A percentile compares a stretch with the other conserved stretches of the same genome.
phyloP scores from a whole-genome alignment of 2,329 filamentous ascomycete species.

The Apiospora malaysiana region DNA sequence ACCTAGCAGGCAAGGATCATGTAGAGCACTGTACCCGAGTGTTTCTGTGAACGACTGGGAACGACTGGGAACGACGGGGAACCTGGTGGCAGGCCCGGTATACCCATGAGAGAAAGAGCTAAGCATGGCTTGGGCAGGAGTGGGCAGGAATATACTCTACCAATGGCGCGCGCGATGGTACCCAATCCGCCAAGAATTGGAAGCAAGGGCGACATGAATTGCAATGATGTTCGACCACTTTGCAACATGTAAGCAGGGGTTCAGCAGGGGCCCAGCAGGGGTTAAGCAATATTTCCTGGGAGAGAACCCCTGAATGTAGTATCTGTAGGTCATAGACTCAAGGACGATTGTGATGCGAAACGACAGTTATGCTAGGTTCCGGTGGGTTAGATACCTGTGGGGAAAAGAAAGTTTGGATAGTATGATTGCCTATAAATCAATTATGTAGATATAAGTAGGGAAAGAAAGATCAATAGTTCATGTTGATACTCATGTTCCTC shows the following conservation, averaged over 20 bases:
- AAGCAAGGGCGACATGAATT: not conserved
- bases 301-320: not conserved
- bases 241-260: not conserved
- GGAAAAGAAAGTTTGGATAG: not conserved
- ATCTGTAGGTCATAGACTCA: not conserved
- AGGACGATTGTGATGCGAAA: not conserved
- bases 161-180: not conserved
- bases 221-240: not conserved
- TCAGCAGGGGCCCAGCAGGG: not conserved
- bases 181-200: not conserved
- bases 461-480: no score
- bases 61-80: no score
- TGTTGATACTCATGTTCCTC: not conserved
- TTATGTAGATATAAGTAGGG: no score
- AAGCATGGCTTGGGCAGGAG: not conserved
- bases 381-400: not conserved
- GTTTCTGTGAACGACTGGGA: no score
- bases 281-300: not conserved
- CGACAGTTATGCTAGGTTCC: not conserved
- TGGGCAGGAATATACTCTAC: not conserved
- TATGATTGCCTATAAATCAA: not conserved
- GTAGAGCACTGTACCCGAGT: slow-evolving; percentile 7
- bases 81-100: not conserved
- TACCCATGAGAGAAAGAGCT: not conserved
- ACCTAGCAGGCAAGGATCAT: not conserved